Conservation (phyloP, 352 stramenopile species). For the Globisporangium camurandrum region DNA sequence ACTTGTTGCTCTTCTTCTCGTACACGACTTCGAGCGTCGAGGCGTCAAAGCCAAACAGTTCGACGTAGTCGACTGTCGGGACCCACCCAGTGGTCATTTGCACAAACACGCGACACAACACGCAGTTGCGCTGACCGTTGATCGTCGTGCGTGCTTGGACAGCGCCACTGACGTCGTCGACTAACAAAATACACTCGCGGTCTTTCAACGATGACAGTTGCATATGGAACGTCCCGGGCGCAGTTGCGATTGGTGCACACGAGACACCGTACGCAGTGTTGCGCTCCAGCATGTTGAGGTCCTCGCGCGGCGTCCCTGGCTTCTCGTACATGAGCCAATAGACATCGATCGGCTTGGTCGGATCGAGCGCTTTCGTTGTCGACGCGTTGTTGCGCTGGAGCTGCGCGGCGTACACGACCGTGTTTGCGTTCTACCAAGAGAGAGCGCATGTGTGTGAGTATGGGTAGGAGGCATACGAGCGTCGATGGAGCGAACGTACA, state of each 20-base stretch:
- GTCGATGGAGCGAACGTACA: too few species aligned
- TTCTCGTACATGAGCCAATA: slow-evolving; percentile 88
- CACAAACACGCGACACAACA: slow-evolving; percentile 75
- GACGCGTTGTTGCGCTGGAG: slow-evolving; percentile 22
- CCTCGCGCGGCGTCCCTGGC: slow-evolving; percentile 49
- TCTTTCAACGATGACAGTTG: slow-evolving; percentile 63
- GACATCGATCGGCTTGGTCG: slow-evolving; percentile 55
- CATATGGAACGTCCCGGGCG: slow-evolving; percentile 31
- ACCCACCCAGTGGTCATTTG: slow-evolving; percentile 82
- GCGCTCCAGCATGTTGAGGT: slow-evolving; percentile 82
- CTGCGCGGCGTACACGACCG: slow-evolving; percentile 67
- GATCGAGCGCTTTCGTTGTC: slow-evolving; percentile 31
- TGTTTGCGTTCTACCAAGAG: slow-evolving; percentile 82
- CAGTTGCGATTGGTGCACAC: slow-evolving; percentile 26
- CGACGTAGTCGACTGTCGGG: slow-evolving; percentile 74
- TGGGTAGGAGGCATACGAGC: background rate
- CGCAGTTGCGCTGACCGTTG: slow-evolving; percentile 45
- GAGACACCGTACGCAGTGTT: slow-evolving; percentile 74
- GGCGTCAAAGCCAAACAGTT: slow-evolving; percentile 73
- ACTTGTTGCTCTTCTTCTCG: slow-evolving; percentile 83
- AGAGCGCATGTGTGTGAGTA: too few species aligned
- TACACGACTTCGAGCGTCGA: slow-evolving; percentile 54
- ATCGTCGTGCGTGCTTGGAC: slow-evolving; percentile 66
- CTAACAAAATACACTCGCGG: slow-evolving; percentile 44
- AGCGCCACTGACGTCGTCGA: slow-evolving; percentile 42